Evolutionary conservation across 2,329 filamentous ascomycete species (phyloP).

Genomic region (Dothideomycetidae sp.): DNA sequence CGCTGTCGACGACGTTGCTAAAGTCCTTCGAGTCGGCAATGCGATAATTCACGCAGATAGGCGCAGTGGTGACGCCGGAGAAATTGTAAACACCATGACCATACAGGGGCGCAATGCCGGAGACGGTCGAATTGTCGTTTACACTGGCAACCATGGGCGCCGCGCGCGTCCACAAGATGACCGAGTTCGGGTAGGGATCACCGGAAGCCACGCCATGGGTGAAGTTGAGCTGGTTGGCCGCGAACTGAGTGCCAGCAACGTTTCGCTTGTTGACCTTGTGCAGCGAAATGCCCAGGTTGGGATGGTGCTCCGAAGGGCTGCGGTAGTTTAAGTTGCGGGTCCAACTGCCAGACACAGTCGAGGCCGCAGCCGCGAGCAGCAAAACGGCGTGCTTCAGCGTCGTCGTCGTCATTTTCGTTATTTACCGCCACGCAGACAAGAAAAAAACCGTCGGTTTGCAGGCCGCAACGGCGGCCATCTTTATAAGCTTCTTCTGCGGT

Average conservation of each 20-base stretch:
- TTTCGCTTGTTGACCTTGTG: constrained; percentile 45
- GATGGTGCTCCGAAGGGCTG: constrained; percentile 51
- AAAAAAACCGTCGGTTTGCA: too few relatives aligned
- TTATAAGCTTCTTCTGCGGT: too few relatives aligned
- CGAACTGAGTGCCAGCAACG: constrained; percentile 30
- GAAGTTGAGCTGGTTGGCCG: constrained; percentile 41
- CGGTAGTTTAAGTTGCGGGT: constrained; percentile 49
- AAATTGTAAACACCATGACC: constrained; percentile 37
- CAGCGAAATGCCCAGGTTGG: constrained; percentile 49
- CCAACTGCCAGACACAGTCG: constrained; percentile 22
- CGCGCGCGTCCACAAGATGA: constrained; percentile 30
- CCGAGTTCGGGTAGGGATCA: constrained; percentile 31
- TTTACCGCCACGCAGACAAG: too few relatives aligned
- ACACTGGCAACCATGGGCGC: constrained; percentile 28
- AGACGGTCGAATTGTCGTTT: constrained; percentile 35
- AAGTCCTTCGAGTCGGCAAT: constrained; percentile 39
- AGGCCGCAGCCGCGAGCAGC: constrained; percentile 14
- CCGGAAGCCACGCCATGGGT: constrained; percentile 43
- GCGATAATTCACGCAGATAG: constrained; percentile 54
- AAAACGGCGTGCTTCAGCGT: constrained; percentile 12
- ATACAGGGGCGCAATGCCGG: constrained; percentile 41
- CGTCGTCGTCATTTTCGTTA: too few relatives aligned
- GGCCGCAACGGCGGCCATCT: too few relatives aligned
- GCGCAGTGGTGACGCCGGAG: constrained; percentile 37
- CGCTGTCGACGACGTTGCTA: constrained; percentile 37